Evolutionary conservation across 352 stramenopile species (phyloP).

Genomic region (Peronospora tabacina): DNA sequence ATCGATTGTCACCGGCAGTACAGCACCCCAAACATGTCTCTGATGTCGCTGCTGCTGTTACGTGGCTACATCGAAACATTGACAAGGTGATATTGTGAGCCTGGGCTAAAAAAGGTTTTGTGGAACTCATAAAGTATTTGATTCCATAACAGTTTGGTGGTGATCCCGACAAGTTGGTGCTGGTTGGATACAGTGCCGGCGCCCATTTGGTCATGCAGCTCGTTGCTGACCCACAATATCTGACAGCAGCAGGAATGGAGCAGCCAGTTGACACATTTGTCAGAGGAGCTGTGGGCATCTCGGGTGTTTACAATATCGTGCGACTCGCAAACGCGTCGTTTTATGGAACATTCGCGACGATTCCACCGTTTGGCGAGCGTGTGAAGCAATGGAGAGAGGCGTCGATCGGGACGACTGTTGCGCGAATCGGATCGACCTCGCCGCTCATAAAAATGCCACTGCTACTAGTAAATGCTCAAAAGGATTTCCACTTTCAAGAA

Average conservation of each 20-base stretch:
- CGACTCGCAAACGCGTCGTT: conserved; percentile 63
- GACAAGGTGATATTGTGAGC: conserved; percentile 38
- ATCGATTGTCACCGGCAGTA: conserved; percentile 72
- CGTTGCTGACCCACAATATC: conserved; percentile 46
- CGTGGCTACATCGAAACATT: conserved; percentile 62
- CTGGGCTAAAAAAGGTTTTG: neutral
- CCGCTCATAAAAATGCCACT: conserved; percentile 46
- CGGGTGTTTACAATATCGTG: conserved; percentile 83
- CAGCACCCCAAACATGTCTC: conserved; percentile 57
- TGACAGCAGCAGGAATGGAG: conserved; percentile 32
- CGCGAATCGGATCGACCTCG: conserved; percentile 29
- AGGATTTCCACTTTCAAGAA: conserved; percentile 79
- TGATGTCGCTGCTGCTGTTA: conserved; percentile 51
- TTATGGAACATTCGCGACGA: conserved; percentile 59
- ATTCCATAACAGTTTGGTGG: conserved; percentile 51
- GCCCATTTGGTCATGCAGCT: conserved; percentile 72
- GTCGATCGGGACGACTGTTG: conserved; percentile 44
- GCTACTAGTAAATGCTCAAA: conserved; percentile 54
- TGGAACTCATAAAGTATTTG: conserved; percentile 8
- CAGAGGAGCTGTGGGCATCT: conserved; percentile 60
- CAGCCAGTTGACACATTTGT: conserved; percentile 32
- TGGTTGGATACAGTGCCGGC: conserved; percentile 73
- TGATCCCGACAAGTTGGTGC: conserved; percentile 46
- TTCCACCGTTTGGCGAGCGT: conserved; percentile 60
- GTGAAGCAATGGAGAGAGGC: conserved; percentile 65